phyloP scores from a whole-genome alignment of 106 monocot species.

The Allium cepa region DNA sequence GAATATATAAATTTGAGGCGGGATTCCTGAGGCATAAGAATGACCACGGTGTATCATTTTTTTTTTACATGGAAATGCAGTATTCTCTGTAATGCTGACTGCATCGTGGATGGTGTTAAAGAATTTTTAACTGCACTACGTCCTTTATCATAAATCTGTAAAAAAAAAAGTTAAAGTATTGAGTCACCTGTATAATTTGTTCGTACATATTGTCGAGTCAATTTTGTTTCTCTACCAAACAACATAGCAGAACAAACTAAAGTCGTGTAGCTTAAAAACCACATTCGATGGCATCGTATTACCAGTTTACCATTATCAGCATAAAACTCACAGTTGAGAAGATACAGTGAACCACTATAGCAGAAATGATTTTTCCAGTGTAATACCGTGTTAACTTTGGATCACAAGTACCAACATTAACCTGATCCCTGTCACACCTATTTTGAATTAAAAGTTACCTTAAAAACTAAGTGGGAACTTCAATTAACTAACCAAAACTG shows the following conservation, averaged over 20 bases:
- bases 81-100: conserved; percentile 71
- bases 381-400: too few species aligned
- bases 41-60: conserved; percentile 78
- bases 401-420: too few species aligned
- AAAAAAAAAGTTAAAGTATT: not conserved
- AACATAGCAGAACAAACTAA: not conserved
- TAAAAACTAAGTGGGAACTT: too few species aligned
- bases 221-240: not conserved
- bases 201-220: not conserved
- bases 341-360: not conserved
- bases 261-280: not conserved
- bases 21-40: conserved; percentile 82
- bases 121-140: conserved; percentile 62
- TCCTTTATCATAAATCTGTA: conserved; percentile 88
- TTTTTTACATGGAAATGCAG: conserved; percentile 78
- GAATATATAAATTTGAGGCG: conserved; percentile 41
- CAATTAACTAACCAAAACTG: too few species aligned
- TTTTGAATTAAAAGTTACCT: too few species aligned
- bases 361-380: too few species aligned
- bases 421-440: too few species aligned
- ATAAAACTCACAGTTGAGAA: not conserved
- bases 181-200: not conserved
- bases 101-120: conserved; percentile 43
- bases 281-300: not conserved
- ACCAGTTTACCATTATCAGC: not conserved